Percentiles rank a stretch among this genome's conserved stretches.
Conservation (phyloP, 805 yeast species). For the Barnettozyma vustinii region DNA sequence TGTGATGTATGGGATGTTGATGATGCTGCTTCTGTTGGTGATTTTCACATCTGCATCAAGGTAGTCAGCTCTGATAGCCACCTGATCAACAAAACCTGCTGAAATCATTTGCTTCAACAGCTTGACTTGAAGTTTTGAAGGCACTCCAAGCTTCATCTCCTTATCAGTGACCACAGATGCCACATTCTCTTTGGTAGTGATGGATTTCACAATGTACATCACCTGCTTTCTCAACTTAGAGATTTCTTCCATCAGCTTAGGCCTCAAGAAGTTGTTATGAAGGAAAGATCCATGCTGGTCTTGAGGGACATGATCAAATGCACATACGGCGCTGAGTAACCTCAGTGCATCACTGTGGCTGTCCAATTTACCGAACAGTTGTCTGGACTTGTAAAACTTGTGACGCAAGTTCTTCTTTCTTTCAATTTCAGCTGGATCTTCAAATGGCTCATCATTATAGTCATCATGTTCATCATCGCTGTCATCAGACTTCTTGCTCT, state of each 20-base stretch:
- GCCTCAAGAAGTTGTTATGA: slow-evolving; percentile 60
- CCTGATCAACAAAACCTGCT: slow-evolving; percentile 88
- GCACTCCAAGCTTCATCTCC: slow-evolving; percentile 56
- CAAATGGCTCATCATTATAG: slow-evolving; percentile 28
- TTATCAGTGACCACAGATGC: slow-evolving; percentile 40
- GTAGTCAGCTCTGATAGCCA: slow-evolving; percentile 79
- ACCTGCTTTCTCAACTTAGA: slow-evolving; percentile 75
- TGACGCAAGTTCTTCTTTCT: slow-evolving; percentile 38
- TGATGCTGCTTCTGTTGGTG: slow-evolving; percentile 52
- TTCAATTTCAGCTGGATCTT: slow-evolving; percentile 32
- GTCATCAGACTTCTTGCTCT: slow-evolving; percentile 10
- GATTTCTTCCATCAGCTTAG: slow-evolving; percentile 82
- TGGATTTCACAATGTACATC: slow-evolving; percentile 62
- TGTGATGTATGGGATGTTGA: slow-evolving; percentile 61
- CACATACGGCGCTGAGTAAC: slow-evolving; percentile 78
- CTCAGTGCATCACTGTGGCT: slow-evolving; percentile 68
- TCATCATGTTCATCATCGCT: slow-evolving; percentile 27
- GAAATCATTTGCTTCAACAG: slow-evolving; percentile 88
- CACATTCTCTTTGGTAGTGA: slow-evolving; percentile 54
- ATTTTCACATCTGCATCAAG: slow-evolving; percentile 56
- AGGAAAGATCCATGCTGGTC: slow-evolving; percentile 45
- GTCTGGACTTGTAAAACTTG: slow-evolving; percentile 53
- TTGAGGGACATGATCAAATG: slow-evolving; percentile 67
- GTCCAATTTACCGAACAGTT: slow-evolving; percentile 63
- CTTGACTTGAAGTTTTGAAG: slow-evolving; percentile 61